Conservation (phyloP, 2,329 filamentous ascomycete species). For the Zasmidium citrigriseum region DNA sequence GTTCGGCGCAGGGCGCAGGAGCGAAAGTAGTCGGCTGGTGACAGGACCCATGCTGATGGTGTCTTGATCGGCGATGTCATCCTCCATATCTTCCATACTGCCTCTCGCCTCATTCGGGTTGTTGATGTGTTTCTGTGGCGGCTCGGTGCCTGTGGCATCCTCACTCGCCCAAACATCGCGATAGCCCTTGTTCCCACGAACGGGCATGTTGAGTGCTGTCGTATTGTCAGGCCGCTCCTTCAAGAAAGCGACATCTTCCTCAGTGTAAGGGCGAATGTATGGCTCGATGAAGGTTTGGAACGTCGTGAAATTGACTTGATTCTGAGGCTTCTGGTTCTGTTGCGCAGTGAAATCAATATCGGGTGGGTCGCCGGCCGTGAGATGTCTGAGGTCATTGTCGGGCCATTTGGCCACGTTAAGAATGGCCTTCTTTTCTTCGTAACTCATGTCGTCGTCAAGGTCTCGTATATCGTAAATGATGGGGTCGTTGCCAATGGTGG, state of each 20-base stretch:
- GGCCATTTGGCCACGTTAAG: slow-evolving; percentile 87
- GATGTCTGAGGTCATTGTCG: slow-evolving; percentile 73
- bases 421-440: slow-evolving; percentile 84
- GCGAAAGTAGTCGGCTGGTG: slow-evolving; percentile 76
- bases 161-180: slow-evolving; percentile 92
- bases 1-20: slow-evolving; percentile 70
- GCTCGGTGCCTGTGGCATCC: slow-evolving; percentile 79
- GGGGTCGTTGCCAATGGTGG: slow-evolving; percentile 85
- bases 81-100: slow-evolving; percentile 81
- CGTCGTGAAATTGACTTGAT: slow-evolving; percentile 90
- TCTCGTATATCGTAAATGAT: slow-evolving; percentile 91
- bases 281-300: slow-evolving; percentile 93
- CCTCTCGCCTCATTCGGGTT: slow-evolving; percentile 82
- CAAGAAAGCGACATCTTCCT: slow-evolving; percentile 92
- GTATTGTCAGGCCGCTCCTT: slow-evolving; percentile 82
- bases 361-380: slow-evolving; percentile 85
- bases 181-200: slow-evolving; percentile 82
- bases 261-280: slow-evolving; percentile 83
- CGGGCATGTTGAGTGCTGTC: slow-evolving; percentile 81
- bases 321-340: slow-evolving; percentile 80
- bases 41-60: slow-evolving; percentile 85
- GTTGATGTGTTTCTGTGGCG: slow-evolving; percentile 63
- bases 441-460: slow-evolving; percentile 71
- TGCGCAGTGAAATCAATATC: slow-evolving; percentile 83
- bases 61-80: slow-evolving; percentile 84